Evolutionary conservation across 805 yeast genomes (phyloP), one percentile per base, ranked within the genome.

Genomic region (Yarrowia sp.): DNA sequence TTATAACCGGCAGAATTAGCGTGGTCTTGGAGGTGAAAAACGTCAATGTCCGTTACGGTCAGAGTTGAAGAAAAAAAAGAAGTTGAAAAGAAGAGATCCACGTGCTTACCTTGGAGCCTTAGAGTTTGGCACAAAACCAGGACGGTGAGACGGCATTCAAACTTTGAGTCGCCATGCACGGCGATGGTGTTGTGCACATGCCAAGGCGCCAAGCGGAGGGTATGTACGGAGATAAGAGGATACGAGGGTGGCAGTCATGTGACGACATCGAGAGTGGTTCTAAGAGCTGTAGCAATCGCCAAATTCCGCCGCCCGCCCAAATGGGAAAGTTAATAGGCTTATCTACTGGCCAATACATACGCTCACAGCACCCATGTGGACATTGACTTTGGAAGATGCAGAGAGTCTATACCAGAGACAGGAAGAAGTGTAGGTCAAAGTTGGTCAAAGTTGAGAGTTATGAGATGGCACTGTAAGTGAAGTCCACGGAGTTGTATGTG

Each of bases 181-280:
- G 56, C 56, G 56, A 52, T 52, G 56, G 56, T 52, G 56, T 52
- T 8, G 56, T 52, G 56, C 56, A 52, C 56, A 48, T 52, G 56
- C 56, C 56, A 52, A 52, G 56, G 16, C 19, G 56, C 56, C 41
- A 52, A 52, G 55, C 22, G 35, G 32, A 5, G 32, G 32, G 32
- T 26, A 26, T 26, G 32, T 26, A 26, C 32, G 32, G 4, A 3
- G 32, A 26, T 26, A 26, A 26, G 32, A 3, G n/a, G 22, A n/a
- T 43, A 43, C 8, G 46, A n/a, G 49, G 11, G 49, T 16, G 49
- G 4, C 32, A 19, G 32, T 26, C 32, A 26, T 3, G 32, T 26
- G 32, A n/a, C n/a, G n/a, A n/a, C n/a, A n/a, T n/a, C n/a, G n/a
- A n/a, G n/a, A n/a, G n/a, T n/a, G n/a, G n/a, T n/a, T n/a, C n/a